A percentile compares a stretch with the other conserved stretches of the same genome.
phyloP scores from a whole-genome alignment of 1,284 basidiomycete genomes.

The Tilletia horrida region DNA sequence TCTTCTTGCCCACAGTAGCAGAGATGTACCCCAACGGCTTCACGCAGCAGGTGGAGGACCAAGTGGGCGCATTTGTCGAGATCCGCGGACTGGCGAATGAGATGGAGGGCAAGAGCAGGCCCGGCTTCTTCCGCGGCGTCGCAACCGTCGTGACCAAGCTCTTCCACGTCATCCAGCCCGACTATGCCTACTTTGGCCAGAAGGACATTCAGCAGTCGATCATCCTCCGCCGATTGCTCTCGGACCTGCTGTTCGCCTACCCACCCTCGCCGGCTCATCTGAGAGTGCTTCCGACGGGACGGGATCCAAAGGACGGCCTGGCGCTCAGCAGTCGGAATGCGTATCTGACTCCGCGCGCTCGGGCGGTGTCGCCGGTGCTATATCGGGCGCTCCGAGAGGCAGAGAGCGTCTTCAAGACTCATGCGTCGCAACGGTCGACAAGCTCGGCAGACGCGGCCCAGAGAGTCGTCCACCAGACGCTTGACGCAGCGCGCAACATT shows the following conservation, averaged over 20 bases:
- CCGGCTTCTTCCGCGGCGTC: slow-evolving; percentile 92
- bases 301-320: slow-evolving; percentile 64
- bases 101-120: slow-evolving; percentile 80
- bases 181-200: slow-evolving; percentile 90
- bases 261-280: slow-evolving; percentile 68
- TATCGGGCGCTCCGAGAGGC: slow-evolving; percentile 66
- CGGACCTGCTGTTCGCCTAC: slow-evolving; percentile 75
- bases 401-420: slow-evolving; percentile 53
- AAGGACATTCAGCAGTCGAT: slow-evolving; percentile 97
- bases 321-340: slow-evolving; percentile 88
- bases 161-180: slow-evolving; percentile 81
- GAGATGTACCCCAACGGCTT: slow-evolving; percentile 78
- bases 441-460: neutral
- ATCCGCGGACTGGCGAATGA: slow-evolving; percentile 76
- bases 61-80: slow-evolving; percentile 85
- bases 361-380: slow-evolving; percentile 69
- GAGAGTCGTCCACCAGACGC: slow-evolving; percentile 20
- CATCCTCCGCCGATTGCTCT: slow-evolving; percentile 75
- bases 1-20: slow-evolving; percentile 41
- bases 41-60: slow-evolving; percentile 69
- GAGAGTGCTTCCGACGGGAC: slow-evolving; percentile 72
- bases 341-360: slow-evolving; percentile 70
- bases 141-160: slow-evolving; percentile 92
- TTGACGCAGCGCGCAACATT: slow-evolving; percentile 30
- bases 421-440: neutral